These are phyloP conservation scores for Pythium pectinolyticum DNA, from an alignment of 352 stramenopile genomes.

Conservation along the genomic window DNA sequence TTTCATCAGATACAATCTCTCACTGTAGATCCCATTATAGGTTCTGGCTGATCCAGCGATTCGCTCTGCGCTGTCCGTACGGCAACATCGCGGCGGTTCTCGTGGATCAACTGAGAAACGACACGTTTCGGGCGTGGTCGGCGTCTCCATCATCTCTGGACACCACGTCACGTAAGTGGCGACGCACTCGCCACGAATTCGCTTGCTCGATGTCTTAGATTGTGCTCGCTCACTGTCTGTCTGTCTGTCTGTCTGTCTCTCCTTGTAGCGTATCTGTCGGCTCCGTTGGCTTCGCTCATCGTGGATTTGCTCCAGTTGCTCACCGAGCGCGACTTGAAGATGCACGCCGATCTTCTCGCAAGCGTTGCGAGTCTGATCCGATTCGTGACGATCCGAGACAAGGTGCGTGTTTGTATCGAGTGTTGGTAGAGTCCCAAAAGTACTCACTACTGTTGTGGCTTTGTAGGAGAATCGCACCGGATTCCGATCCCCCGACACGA, in stretches of 20 bases:
- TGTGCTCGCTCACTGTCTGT: not conserved
- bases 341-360: conserved; percentile 61
- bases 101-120: conserved; percentile 56
- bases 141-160: not conserved
- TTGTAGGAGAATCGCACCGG: conserved; percentile 12
- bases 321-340: conserved; percentile 56
- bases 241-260: no score
- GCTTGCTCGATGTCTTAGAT: not conserved
- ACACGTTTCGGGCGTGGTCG: conserved; percentile 45
- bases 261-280: conserved; percentile 20
- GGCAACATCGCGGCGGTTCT: conserved; percentile 67
- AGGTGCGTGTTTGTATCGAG: conserved; percentile 27
- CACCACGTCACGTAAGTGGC: conserved; percentile 30
- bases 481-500: not conserved
- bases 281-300: conserved; percentile 34
- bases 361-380: conserved; percentile 66
- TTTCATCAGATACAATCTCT: not conserved
- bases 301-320: conserved; percentile 38
- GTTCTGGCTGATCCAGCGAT: conserved; percentile 44
- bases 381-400: conserved; percentile 66
- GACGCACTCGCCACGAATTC: not conserved
- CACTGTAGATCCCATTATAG: conserved; percentile 15
- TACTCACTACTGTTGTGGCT: not conserved
- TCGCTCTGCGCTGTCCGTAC: conserved; percentile 65
- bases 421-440: not conserved